phyloP scores from a whole-genome alignment of 2,329 filamentous ascomycete genomes.

The Ophiostoma montium region DNA sequence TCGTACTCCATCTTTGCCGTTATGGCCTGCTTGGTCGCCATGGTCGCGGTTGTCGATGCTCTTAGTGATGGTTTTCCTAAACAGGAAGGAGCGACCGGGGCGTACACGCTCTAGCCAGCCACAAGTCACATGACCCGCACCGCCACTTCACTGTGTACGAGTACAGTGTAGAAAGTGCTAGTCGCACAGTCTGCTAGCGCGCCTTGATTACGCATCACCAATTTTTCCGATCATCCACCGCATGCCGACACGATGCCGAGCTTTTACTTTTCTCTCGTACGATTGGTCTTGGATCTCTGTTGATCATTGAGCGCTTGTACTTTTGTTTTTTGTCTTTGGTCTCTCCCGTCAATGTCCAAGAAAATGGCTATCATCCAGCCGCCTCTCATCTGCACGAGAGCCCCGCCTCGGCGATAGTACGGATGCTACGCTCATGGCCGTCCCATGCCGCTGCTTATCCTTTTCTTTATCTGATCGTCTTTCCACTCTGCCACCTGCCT shows the following conservation, averaged over 20 bases:
- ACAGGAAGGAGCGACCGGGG: neutral
- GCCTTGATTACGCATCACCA: too few relatives aligned
- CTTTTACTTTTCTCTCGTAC: too few relatives aligned
- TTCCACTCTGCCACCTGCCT: neutral
- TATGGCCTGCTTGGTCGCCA: neutral
- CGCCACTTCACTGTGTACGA: too few relatives aligned
- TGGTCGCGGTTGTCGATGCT: neutral
- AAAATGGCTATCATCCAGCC: too few relatives aligned
- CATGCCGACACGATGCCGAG: too few relatives aligned
- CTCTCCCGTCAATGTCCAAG: too few relatives aligned
- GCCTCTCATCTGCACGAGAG: too few relatives aligned
- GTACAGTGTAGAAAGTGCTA: too few relatives aligned
- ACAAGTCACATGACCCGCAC: neutral
- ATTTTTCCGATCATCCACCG: too few relatives aligned
- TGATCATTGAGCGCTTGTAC: neutral
- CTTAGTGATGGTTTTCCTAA: neutral
- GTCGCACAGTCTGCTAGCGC: too few relatives aligned
- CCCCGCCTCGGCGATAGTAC: too few relatives aligned
- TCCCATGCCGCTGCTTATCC: neutral
- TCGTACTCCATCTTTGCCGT: too few relatives aligned
- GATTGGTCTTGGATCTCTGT: neutral
- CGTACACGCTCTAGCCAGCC: neutral
- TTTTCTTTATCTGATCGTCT: slow-evolving; percentile 1
- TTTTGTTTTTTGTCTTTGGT: neutral
- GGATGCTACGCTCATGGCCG: neutral